Evolutionary conservation across 495 filamentous ascomycete species (phyloP).

Genomic region (Oidiodendron maius): DNA sequence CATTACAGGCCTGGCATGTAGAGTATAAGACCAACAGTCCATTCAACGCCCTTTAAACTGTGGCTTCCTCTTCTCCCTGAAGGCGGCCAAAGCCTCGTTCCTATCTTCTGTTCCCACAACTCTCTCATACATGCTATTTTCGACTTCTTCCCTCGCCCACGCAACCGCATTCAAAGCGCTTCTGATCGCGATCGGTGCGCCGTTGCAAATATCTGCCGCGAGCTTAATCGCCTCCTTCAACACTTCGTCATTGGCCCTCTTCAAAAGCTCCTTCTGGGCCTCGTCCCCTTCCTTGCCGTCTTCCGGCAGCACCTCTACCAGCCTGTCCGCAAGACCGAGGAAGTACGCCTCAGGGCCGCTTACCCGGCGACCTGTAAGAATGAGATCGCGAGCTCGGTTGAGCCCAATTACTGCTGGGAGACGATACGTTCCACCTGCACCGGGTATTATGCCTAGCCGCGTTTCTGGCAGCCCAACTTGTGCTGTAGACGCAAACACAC

Average conservation of each 20-base stretch:
- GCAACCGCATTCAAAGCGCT: conserved; percentile 67
- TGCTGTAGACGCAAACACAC: conserved; percentile 70
- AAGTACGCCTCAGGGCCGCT: conserved; percentile 74
- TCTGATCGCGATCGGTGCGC: conserved; percentile 73
- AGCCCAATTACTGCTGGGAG: conserved; percentile 72
- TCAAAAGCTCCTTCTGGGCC: conserved; percentile 26
- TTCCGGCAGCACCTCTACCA: conserved; percentile 65
- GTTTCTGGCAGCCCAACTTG: conserved; percentile 85
- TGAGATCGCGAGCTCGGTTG: conserved; percentile 69
- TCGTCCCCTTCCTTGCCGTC: conserved; percentile 36
- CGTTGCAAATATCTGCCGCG: conserved; percentile 77
- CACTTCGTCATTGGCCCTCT: conserved; percentile 53
- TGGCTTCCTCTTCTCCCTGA: conserved; percentile 86
- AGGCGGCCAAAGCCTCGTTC: conserved; percentile 78
- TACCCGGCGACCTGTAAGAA: conserved; percentile 80
- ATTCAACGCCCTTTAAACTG: conserved; percentile 61
- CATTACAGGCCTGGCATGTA: too few species aligned
- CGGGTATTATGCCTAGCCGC: conserved; percentile 84
- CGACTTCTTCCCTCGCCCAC: conserved; percentile 58
- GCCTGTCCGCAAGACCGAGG: conserved; percentile 74
- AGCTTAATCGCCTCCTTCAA: conserved; percentile 70
- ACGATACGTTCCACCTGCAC: conserved; percentile 87
- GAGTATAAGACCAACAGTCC: too few species aligned
- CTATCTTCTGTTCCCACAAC: conserved; percentile 81
- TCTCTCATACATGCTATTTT: conserved; percentile 71